phyloP scores from a whole-genome alignment of 2,329 filamentous ascomycete species.

The Davidsoniella virescens region DNA sequence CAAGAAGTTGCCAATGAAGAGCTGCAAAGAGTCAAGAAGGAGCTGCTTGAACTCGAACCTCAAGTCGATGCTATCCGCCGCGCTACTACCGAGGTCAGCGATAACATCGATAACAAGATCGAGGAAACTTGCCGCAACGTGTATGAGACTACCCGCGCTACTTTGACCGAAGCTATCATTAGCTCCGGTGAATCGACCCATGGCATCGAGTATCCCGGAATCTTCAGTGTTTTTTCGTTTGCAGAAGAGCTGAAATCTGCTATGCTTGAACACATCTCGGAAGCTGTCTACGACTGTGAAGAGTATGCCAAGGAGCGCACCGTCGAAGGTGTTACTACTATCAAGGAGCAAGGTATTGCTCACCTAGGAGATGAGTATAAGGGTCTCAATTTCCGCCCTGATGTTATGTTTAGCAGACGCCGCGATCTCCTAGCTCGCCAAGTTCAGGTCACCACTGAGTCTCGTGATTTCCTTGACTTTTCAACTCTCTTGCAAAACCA shows the following conservation, averaged over 20 bases:
- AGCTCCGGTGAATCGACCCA: conserved; percentile 63
- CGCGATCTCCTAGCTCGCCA: conserved; percentile 68
- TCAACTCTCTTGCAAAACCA: conserved; percentile 69
- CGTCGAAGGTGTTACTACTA: conserved; percentile 64
- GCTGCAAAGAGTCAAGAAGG: conserved; percentile 63
- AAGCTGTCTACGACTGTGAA: conserved; percentile 65
- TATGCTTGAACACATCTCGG: conserved; percentile 76
- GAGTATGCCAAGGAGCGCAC: conserved; percentile 68
- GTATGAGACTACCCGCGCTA: conserved; percentile 66
- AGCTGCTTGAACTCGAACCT: conserved; percentile 70
- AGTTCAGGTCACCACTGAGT: conserved; percentile 72
- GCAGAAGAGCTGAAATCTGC: conserved; percentile 84
- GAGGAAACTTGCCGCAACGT: conserved; percentile 75
- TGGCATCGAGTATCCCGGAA: conserved; percentile 70
- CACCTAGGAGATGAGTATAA: conserved; percentile 80
- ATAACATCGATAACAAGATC: conserved; percentile 65
- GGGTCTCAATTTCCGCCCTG: conserved; percentile 72
- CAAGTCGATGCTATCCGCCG: conserved; percentile 71
- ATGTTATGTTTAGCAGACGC: conserved; percentile 84
- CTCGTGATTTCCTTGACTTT: conserved; percentile 89
- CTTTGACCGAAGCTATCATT: conserved; percentile 58
- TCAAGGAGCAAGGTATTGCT: conserved; percentile 74
- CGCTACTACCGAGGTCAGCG: conserved; percentile 61
- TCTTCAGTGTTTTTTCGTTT: conserved; percentile 75
- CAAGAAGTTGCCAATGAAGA: conserved; percentile 73